Conservation (phyloP, 352 stramenopile species). For the Aphanomyces astaci region DNA sequence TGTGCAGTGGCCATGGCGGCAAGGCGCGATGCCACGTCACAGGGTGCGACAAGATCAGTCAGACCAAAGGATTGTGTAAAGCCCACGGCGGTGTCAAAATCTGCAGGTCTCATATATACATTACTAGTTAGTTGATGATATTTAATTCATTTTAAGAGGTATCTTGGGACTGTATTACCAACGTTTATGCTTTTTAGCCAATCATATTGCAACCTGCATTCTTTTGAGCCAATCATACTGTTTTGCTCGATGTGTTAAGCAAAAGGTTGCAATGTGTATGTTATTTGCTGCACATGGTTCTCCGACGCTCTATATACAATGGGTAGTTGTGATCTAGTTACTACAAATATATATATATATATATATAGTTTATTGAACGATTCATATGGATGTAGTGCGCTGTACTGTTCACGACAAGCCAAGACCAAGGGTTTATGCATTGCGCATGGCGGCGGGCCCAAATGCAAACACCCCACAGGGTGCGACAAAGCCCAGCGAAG, state of each 20-base stretch:
- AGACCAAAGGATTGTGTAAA: conserved; percentile 23
- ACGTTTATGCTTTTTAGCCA: no score
- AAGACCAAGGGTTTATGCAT: conserved; percentile 80
- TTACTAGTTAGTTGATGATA: neutral
- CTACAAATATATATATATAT: no score
- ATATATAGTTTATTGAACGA: neutral
- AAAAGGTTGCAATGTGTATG: no score
- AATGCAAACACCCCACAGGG: conserved; percentile 59
- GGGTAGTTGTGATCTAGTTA: no score
- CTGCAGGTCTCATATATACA: conserved; percentile 13
- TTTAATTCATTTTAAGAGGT: no score
- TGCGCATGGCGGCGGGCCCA: conserved; percentile 75
- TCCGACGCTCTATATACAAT: no score
- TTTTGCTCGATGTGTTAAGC: no score
- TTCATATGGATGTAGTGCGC: conserved; percentile 1
- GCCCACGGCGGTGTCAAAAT: conserved; percentile 18
- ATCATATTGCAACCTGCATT: no score
- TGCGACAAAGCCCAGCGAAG: conserved; percentile 45
- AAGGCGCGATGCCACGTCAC: conserved; percentile 17
- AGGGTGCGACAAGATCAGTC: conserved; percentile 14
- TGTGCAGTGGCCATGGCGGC: conserved; percentile 21
- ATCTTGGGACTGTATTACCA: no score
- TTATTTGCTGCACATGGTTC: no score
- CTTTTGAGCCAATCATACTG: no score
- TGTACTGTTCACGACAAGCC: conserved; percentile 13